Percentiles rank a stretch among this genome's conserved stretches.
Evolutionary conservation across 129 eudicot genomes (phyloP).

Genomic region (Gnaphalium uliginosum): DNA sequence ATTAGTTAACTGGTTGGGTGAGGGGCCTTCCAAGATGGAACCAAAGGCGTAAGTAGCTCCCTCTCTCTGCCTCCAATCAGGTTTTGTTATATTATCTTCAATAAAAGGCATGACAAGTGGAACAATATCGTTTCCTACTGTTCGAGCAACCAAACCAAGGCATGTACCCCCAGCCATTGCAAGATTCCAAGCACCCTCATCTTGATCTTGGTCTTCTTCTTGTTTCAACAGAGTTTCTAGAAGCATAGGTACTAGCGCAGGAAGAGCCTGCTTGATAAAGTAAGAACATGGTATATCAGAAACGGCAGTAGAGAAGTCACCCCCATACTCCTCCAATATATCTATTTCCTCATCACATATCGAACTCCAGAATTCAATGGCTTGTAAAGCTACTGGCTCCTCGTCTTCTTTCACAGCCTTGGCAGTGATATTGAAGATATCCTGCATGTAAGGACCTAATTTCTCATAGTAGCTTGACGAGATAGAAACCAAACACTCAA

Average conservation of each 20-base stretch:
- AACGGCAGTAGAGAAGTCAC: constrained; percentile 69
- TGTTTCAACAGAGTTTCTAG: constrained; percentile 89
- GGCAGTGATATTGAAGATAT: constrained; percentile 79
- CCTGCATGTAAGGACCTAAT: constrained; percentile 81
- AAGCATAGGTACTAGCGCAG: constrained; percentile 90
- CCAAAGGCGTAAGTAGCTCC: constrained; percentile 95
- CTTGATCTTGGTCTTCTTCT: constrained; percentile 99
- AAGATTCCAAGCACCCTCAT: constrained; percentile 96
- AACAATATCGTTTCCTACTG: constrained; percentile 89
- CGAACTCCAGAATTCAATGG: constrained; percentile 94
- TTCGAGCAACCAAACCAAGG: constrained; percentile 87
- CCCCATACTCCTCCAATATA: constrained; percentile 81
- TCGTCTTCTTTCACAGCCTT: constrained; percentile 93
- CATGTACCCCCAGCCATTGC: constrained; percentile 99
- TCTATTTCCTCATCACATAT: constrained; percentile 98
- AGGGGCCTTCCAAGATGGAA: constrained; percentile 95
- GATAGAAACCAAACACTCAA: constrained; percentile 84
- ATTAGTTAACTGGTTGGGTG: constrained; percentile 76
- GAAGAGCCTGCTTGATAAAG: constrained; percentile 90
- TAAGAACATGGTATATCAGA: constrained; percentile 89
- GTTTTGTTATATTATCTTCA: constrained; percentile 73
- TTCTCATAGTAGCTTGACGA: constrained; percentile 85
- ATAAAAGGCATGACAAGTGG: constrained; percentile 94
- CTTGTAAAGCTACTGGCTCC: constrained; percentile 91
- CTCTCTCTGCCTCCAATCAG: constrained; percentile 93